A percentile compares a stretch with the other conserved stretches of the same genome.
These are phyloP conservation scores for Thuidium tamariscinum DNA, from an alignment of 225 moss, liverwort and hornwort species.

Conservation along the genomic window DNA sequence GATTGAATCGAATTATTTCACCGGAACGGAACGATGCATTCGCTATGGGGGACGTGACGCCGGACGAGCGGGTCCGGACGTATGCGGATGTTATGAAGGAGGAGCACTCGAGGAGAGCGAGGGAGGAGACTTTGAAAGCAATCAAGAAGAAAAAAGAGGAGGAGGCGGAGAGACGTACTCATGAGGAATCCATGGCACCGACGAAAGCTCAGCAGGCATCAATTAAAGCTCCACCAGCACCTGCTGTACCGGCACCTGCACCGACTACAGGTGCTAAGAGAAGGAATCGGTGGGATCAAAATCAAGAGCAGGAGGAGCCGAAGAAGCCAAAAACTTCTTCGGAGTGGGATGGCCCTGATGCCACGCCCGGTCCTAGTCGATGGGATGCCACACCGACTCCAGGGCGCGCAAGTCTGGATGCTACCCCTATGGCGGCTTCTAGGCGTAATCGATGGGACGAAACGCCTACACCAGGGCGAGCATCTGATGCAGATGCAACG, in stretches of 20 bases:
- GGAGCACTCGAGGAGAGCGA: slow-evolving; percentile 58
- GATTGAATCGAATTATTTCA: slow-evolving; percentile 80
- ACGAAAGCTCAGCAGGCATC: slow-evolving; percentile 50
- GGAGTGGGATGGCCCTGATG: slow-evolving; percentile 97
- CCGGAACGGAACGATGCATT: slow-evolving; percentile 94
- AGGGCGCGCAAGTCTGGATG: slow-evolving; percentile 71
- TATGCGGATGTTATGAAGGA: slow-evolving; percentile 94
- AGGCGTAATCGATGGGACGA: slow-evolving; percentile 98
- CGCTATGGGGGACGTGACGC: slow-evolving; percentile 91
- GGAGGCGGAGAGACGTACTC: slow-evolving; percentile 68
- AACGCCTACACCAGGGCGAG: slow-evolving; percentile 88
- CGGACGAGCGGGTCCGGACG: slow-evolving; percentile 74
- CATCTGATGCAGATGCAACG: slow-evolving; percentile 93
- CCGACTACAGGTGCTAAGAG: slow-evolving; percentile 64
- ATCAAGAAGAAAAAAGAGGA: slow-evolving; percentile 96
- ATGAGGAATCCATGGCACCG: slow-evolving; percentile 61
- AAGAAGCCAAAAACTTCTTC: slow-evolving; percentile 82
- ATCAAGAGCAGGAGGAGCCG: slow-evolving; percentile 67
- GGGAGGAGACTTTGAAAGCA: slow-evolving; percentile 74
- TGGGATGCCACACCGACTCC: slow-evolving; percentile 99
- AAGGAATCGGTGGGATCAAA: slow-evolving; percentile 95
- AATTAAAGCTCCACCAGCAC: slow-evolving; percentile 4
- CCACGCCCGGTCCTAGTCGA: slow-evolving; percentile 83
- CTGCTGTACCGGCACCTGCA: slow-evolving; percentile 16
- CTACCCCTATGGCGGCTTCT: slow-evolving; percentile 68